Evolutionary conservation across 306 rosid species (phyloP), one percentile per base, ranked within the genome.

Genomic region (Inga oerstediana): DNA sequence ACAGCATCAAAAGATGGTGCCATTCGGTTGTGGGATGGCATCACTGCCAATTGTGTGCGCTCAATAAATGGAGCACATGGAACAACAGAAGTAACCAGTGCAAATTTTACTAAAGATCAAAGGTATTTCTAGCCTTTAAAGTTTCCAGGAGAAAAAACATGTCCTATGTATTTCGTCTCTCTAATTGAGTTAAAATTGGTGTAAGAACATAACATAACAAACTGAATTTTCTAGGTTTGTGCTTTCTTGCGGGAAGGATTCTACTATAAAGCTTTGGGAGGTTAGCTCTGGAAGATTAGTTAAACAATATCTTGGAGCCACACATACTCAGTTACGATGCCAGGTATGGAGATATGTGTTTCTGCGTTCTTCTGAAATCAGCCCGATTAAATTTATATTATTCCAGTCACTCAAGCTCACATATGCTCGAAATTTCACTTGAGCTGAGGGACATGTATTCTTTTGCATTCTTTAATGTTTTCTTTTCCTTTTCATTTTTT

Each of bases 171-270:
- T 64, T 79, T 67, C 22, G 4, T n/a, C 58, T 83, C 34, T 19
- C 45, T 74, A 62, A 67, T 45, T 68, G 39, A 78, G 75, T 39
- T 70, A 39, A 39, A 22, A 43, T 72, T 80, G 15, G 62, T 41
- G 78, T 80, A 77, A 64, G 52, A 75, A 79, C 52, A 51, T 80
- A 75, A 79, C 52, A 51, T 80, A 78, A 86, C 86, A 74, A 24
- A 68, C 59, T 44, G 74, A 16, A 68, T 51, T 83, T 83, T 87
- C 77, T 80, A 95, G 98, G 94, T 93, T 86, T 76, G 87, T 95
- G 85, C 97, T 95, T 54, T 91, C 98, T 35, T 91, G 91, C n/a
- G 98, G 98, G 61, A 95, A 95, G 89, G 98, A 95, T 82, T 93
- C 98, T 20, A 83, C 93, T 5, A 88, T 90, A 80, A 93, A 93